phyloP scores from a whole-genome alignment of 2,329 filamentous ascomycete species.

The Calonectria pteridis region DNA sequence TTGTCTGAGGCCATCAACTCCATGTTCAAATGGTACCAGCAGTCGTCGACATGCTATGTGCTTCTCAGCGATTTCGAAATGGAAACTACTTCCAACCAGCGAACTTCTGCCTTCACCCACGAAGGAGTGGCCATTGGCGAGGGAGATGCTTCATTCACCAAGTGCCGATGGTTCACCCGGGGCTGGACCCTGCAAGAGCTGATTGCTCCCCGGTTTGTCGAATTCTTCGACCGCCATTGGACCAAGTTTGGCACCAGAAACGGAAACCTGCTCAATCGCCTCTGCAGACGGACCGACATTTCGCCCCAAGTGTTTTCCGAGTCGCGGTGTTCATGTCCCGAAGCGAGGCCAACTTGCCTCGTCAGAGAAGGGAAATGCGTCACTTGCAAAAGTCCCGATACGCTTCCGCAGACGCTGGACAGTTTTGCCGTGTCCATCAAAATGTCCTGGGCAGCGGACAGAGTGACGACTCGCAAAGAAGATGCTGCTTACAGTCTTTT shows the following conservation, averaged over 20 bases:
- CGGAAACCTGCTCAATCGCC: slow-evolving; percentile 26
- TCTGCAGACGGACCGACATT: slow-evolving; percentile 34
- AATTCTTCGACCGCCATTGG: slow-evolving; percentile 47
- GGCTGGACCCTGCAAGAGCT: slow-evolving; percentile 48
- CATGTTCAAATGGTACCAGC: slow-evolving; percentile 31
- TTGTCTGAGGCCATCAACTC: slow-evolving; percentile 31
- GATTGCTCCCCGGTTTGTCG: slow-evolving; percentile 43
- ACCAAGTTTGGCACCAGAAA: slow-evolving; percentile 42
- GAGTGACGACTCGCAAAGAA: slow-evolving; percentile 43
- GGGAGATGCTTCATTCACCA: slow-evolving; percentile 27
- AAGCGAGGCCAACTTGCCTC: background rate
- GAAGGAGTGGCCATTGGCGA: background rate
- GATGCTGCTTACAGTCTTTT: slow-evolving; percentile 49
- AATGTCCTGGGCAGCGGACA: slow-evolving; percentile 45
- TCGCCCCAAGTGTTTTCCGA: slow-evolving; percentile 37
- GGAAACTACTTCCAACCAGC: background rate
- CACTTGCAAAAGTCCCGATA: slow-evolving; percentile 24
- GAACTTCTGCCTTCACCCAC: background rate
- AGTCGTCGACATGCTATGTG: slow-evolving; percentile 12
- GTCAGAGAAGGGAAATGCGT: slow-evolving; percentile 38
- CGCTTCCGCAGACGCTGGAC: slow-evolving; percentile 36
- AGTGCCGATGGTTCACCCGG: slow-evolving; percentile 39
- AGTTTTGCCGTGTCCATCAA: slow-evolving; percentile 42
- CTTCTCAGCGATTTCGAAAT: slow-evolving; percentile 25
- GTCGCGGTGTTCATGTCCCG: slow-evolving; percentile 32